Base-by-base conservation (phyloP, 2,329 filamentous ascomycete species). In the Botrytis paeoniae region DNA sequence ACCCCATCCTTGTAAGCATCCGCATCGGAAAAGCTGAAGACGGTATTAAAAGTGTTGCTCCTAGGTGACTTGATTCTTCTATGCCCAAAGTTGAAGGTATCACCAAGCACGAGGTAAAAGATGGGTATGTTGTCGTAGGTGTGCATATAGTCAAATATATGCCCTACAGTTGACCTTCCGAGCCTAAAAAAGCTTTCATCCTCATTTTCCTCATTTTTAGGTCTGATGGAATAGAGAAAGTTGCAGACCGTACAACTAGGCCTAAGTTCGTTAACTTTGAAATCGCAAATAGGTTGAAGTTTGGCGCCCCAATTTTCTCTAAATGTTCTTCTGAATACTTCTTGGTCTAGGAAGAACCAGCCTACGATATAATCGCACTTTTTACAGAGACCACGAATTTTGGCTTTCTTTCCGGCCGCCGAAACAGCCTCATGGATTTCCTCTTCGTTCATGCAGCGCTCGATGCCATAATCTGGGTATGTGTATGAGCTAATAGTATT, bases 271-370 rank as follows among this genome's bases (percentile, higher is more conserved):
- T 51, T 4, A 1, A 51, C 1, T 51, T 14, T 3, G 25, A 7
- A 51, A 14, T 2, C 5, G 4, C 0, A 2, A 25, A 48, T 48
- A 10, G 2, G 6, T 25, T 48, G 0, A 4, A 0, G 8, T n/a
- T n/a, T n/a, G 0, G 0, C 2, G 43, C 7, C 0, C 0, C 8
- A 2, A 7, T 3, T 0, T 48, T 8, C 25, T 22, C 1, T 1
- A 3, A 10, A 4, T 48, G 25, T 48, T 14, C 22, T 6, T 51
- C 22, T 7, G 25, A 51, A 7, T 4, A 51, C 25, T 14, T 51
- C 5, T 51, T 6, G 4, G 0, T 51, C 48, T 4, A 51, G 48
- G 8, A 54, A 54, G 14, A 54, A 29, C 51, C 51, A 54, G 6
- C 25, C 51, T 5, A 54, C 25, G n/a, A 54, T 54, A 8, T 29